Base-by-base conservation (phyloP, 768 basidiomycete genomes). In the Xerocomus brunneocitrinus region DNA sequence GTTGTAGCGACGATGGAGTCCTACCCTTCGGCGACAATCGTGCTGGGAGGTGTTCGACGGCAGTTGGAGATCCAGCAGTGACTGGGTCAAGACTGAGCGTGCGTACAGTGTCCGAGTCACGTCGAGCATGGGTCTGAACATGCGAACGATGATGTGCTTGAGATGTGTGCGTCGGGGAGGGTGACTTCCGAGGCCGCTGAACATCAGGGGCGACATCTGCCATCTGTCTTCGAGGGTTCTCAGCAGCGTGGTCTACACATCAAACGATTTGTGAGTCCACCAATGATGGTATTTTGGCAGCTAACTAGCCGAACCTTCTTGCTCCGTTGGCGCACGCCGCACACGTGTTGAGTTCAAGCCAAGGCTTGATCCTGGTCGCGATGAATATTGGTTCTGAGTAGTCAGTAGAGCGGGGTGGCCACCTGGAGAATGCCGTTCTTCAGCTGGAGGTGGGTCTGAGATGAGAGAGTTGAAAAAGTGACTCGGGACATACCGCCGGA, bases 61-160 rank as follows among this genome's bases (percentile, higher is more conserved):
- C 76, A 1, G 85, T 85, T 1, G 86, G 85, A 9, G 75, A 76
- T 16, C 79, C 79, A n/a, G 72, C 65, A 24, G 69, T 55, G n/a
- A 59, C 64, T 32, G 70, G 43, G 9, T 71, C 69, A 16, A 71
- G 70, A 36, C 74, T 73, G 13, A 71, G 66, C 7, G 74, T 79
- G 42, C 84, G 85, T 28, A 89, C 71, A 0, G 89, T 90, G 57
- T 91, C 89, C 0, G 89, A 90, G 53, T 90, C 88, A 27, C 82
- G 79, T 47, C 89, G 82, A 60, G 74, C 78, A 64, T 91, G 89
- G 2, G 67, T 69, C 58, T 76, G 67, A 41, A 62, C 42, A 10
- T 61, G 62, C 8, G 71, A 57, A 3, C 73, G 58, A 55, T 69
- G 57, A 50, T 71, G 65, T 48, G 65, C 54, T 32, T 66, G 61